phyloP scores from a whole-genome alignment of 768 basidiomycete species.

The Lentinula sp. region DNA sequence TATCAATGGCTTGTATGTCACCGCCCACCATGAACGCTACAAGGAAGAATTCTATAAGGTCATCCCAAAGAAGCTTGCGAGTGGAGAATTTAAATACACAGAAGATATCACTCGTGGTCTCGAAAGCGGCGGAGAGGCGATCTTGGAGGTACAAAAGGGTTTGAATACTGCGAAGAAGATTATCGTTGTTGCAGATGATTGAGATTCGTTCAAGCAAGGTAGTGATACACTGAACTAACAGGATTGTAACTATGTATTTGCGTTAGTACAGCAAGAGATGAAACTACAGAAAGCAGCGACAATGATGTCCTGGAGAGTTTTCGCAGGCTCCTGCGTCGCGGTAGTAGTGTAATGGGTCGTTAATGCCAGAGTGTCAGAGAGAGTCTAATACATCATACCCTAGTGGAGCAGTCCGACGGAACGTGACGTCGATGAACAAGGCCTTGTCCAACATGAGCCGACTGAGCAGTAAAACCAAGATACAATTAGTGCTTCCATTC shows the following conservation, averaged over 20 bases:
- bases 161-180: constrained; percentile 21
- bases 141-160: constrained; percentile 27
- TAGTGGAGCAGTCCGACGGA: too few relatives aligned
- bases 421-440: neutral
- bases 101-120: constrained; percentile 43
- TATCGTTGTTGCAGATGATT: constrained; percentile 9
- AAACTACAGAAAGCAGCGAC: too few relatives aligned
- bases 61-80: constrained; percentile 33
- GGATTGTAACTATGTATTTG: too few relatives aligned
- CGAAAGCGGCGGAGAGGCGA: constrained; percentile 26
- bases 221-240: too few relatives aligned
- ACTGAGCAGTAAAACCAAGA: neutral
- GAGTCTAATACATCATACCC: too few relatives aligned
- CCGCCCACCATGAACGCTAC: constrained; percentile 26
- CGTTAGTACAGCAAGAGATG: too few relatives aligned
- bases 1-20: constrained; percentile 35
- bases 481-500: neutral
- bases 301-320: too few relatives aligned
- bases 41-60: constrained; percentile 32
- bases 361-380: too few relatives aligned
- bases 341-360: too few relatives aligned
- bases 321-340: too few relatives aligned
- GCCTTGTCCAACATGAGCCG: too few relatives aligned
- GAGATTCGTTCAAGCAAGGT: neutral
- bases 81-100: constrained; percentile 38